A percentile compares a stretch with the other conserved stretches of the same genome.
Evolutionary conservation across 2,329 filamentous ascomycete genomes (phyloP).

Genomic region (Juglanconis sp.): DNA sequence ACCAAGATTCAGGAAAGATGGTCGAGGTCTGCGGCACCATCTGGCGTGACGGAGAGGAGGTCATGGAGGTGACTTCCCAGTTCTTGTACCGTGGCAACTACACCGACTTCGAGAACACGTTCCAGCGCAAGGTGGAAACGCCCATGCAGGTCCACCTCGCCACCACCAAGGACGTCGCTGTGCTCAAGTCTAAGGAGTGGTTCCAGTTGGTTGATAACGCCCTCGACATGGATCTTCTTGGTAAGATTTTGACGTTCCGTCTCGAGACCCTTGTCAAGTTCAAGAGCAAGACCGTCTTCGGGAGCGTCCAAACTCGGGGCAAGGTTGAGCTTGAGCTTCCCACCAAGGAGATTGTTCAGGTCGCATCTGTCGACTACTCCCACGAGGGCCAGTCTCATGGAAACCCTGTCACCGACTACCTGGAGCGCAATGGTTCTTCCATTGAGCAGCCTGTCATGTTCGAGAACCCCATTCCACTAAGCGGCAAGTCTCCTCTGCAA

Average conservation of each 20-base stretch:
- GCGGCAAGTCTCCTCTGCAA: slow-evolving; percentile 82
- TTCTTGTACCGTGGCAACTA: slow-evolving; percentile 95
- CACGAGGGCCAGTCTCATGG: slow-evolving; percentile 87
- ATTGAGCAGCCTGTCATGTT: slow-evolving; percentile 97
- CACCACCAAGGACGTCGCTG: slow-evolving; percentile 86
- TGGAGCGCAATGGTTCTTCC: slow-evolving; percentile 83
- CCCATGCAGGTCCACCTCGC: slow-evolving; percentile 89
- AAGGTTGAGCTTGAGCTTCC: slow-evolving; percentile 92
- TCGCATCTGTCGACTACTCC: slow-evolving; percentile 88
- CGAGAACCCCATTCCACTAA: slow-evolving; percentile 94
- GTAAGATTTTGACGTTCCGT: slow-evolving; percentile 93
- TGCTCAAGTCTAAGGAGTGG: slow-evolving; percentile 96
- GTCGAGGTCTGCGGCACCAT: slow-evolving; percentile 99
- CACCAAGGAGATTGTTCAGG: slow-evolving; percentile 95
- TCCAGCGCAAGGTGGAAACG: slow-evolving; percentile 95
- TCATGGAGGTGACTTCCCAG: slow-evolving; percentile 98
- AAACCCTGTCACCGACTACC: slow-evolving; percentile 95
- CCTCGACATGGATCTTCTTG: slow-evolving; percentile 79
- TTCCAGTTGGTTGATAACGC: slow-evolving; percentile 73
- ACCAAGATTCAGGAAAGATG: slow-evolving; percentile 98
- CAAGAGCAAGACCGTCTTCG: slow-evolving; percentile 93
- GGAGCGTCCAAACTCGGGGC: slow-evolving; percentile 85
- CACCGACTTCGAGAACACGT: slow-evolving; percentile 94
- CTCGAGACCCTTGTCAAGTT: slow-evolving; percentile 87
- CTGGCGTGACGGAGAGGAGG: slow-evolving; percentile 72